Base-by-base conservation (phyloP, 495 filamentous ascomycete species). In the Aspergillus panamensis region DNA sequence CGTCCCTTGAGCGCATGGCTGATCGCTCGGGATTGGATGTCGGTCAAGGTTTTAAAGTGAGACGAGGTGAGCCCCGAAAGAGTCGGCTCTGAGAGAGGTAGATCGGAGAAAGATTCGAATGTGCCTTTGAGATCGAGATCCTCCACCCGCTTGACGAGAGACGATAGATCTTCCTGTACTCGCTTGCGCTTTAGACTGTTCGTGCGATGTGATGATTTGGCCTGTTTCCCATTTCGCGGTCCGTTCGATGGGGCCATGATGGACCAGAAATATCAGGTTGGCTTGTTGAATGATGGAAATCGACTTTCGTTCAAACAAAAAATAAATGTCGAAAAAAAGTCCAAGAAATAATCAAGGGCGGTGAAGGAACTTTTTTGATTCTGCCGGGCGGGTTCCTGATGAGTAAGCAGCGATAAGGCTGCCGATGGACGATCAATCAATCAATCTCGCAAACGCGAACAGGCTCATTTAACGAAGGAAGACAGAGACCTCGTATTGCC, bases 31-130 rank as follows among this genome's bases (percentile, higher is more conserved):
- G 84, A 84, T 72, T 99, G 94, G 62, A 99, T 91, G 58, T 96
- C 91, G 39, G 95, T 99, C 50, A 97, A 77, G 14, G 82, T 84
- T 68, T 92, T 89, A 79, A 90, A 99, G 68, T 96, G 91, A 7
- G 87, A 90, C n/a, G 87, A 80, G 55, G 91, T 79, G 32, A 99
- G 82, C 21, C 95, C 94, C 9, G 77, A 79, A 8, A 84, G 75
- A 2, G 94, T 97, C n/a, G 89, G 82, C 56, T 86, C 81, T 40
- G 93, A 97, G 53, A 99, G 80, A 30, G 94, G 95, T 2, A 99
- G 78, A 61, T 93, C 85, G 61, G 86, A 79, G 70, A 96, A 96
- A 44, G 63, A 59, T 62, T 75, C 70, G 57, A 73, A 55, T 42
- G 70, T 48, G 55, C 70, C 65, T 49, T 80, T 81, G 73, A 84